Evolutionary conservation across 345 rosid genomes (phyloP).

Genomic region (Zanthoxylum bungeanum): DNA sequence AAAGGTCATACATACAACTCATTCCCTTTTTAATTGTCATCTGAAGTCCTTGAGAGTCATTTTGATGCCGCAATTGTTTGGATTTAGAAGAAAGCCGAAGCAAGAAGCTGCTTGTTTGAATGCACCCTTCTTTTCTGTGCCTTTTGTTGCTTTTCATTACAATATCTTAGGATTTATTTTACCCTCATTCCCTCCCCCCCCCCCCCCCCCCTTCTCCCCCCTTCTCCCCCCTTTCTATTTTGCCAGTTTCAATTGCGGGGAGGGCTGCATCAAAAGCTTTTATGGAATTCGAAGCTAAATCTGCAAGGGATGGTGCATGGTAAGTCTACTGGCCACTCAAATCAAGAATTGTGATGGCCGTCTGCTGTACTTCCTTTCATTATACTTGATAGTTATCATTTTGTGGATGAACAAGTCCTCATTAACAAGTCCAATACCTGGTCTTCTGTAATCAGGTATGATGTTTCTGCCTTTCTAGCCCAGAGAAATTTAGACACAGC

Average conservation of each 20-base stretch:
- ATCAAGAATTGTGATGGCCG: slow-evolving; percentile 7
- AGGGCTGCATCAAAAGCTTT: slow-evolving; percentile 59
- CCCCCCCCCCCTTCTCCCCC: no score
- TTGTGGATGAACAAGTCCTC: neutral
- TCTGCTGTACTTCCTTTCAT: slow-evolving; percentile 6
- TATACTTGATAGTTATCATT: slow-evolving; percentile 6
- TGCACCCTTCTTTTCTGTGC: slow-evolving; percentile 1
- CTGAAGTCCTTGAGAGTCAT: slow-evolving; percentile 3
- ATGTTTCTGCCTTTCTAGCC: slow-evolving; percentile 69
- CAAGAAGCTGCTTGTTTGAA: neutral
- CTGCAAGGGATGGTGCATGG: slow-evolving; percentile 99
- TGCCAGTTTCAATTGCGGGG: slow-evolving; percentile 46
- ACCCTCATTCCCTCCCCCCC: neutral
- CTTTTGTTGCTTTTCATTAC: neutral
- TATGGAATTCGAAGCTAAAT: slow-evolving; percentile 96
- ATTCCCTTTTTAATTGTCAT: slow-evolving; percentile 6
- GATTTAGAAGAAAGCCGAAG: slow-evolving; percentile 6
- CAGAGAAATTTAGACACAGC: slow-evolving; percentile 70
- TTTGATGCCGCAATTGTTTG: neutral
- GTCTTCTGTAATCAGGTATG: slow-evolving; percentile 61
- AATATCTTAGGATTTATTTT: slow-evolving; percentile 14
- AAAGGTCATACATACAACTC: neutral
- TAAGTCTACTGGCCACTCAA: slow-evolving; percentile 30
- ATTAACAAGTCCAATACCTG: neutral
- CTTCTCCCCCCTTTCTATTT: neutral